Evolutionary conservation across 169 alveolate species (phyloP), one percentile per base, ranked within the genome.

Genomic region (Besnoitia besnoiti): DNA sequence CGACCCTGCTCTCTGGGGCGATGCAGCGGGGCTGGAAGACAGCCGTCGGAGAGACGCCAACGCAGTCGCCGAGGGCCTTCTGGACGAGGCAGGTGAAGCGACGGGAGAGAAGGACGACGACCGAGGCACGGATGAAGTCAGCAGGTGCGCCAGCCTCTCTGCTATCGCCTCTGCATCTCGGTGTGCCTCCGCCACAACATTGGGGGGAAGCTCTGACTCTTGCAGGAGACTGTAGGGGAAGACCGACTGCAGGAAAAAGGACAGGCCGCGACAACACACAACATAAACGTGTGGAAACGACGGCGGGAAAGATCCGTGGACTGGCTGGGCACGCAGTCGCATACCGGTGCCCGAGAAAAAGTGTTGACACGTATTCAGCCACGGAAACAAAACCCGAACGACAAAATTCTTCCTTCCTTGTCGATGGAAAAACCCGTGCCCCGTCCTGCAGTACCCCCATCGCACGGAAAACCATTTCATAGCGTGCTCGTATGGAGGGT

Each of bases 211-310:
- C 87, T 39, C 87, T 5, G 62, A 46, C n/a, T 40, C 87, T 59
- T 30, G 62, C 10, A 77, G 62, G 40, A 46, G 59, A 30, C 87
- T 77, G 87, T 40, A 77, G 62, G 87, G 87, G 87, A 77, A 40
- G 37, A 77, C 16, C 50, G 87, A 77, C 87, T 77, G 87, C 14
- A 75, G 50, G 14, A 37, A 77, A 39, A 44, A 19, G 33, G 46
- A 67, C 27, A n/a, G 1, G n/a, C 16, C 40, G 44, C 40, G 80
- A 67, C 51, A 77, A 44, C 33, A 77, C 39, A 39, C n/a, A 44
- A 67, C 35, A 77, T 19, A 40, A 39, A 35, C 50, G 0, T 55
- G 33, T 7, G 73, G 73, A 55, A 24, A 55, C 73, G 27, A 55
- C 5, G 55, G 14, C 55, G 14, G 55, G 24, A 5, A 49, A 49